Evolutionary conservation across 331 rosid species (phyloP), one percentile per base, ranked within the genome.

Genomic region (Malus hybrid): DNA sequence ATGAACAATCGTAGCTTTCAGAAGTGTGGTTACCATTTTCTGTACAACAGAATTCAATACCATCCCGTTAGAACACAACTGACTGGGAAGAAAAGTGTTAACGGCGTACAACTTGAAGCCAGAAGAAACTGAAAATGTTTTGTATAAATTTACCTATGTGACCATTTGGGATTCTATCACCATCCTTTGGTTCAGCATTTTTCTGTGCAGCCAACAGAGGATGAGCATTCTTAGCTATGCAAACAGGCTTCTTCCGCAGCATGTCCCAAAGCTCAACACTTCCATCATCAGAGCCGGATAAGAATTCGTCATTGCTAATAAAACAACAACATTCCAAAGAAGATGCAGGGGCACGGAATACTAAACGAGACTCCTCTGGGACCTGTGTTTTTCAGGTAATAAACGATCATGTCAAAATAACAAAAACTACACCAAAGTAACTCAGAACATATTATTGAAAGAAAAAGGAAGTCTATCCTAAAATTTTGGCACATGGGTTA

Each of bases 231-330:
- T 78, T 88, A 75, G 85, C 80, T 63, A 94, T 88, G 77, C 78
- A 81, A 83, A 76, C 77, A 33, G 99, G 99, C 88, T 94, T 94
- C 91, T 94, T 94, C 61, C 92, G 83, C 81, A 81, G 48, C 28
- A 75, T 63, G 39, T 69, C 82, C 99, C 99, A 94, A 62, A 90
- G 88, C 83, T 92, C 92, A 71, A 94, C 85, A 87, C 91, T 92
- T 67, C 99, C 99, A 74, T 92, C 93, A 78, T 85, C 95, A 28
- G 97, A 86, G 65, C 99, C 99, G 60, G 99, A 87, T 76, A 94
- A 83, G 79, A 90, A 83, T 67, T 92, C 96, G 12, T 90, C 99
- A 74, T 90, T 92, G 82, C 81, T 86, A 61, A 91, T 85, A 79
- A 94, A 92, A 81, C 97, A 85, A 81, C 96, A 87, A 66, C 96